Evolutionary conservation across 202 grass and related monocot genomes (phyloP).

Genomic region (Setaria italica): DNA sequence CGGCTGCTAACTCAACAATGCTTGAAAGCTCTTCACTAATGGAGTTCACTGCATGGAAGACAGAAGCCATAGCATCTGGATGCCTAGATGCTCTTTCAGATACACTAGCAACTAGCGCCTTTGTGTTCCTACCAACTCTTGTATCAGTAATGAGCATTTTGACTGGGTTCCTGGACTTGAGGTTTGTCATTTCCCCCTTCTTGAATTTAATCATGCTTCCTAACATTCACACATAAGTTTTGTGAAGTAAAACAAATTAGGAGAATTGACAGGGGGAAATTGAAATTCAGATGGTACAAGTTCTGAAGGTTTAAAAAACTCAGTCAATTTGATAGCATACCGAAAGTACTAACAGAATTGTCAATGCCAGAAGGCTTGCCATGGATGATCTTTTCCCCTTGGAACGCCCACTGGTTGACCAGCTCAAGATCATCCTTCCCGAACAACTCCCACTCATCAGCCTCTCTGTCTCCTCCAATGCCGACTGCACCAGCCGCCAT

Average conservation of each 20-base stretch:
- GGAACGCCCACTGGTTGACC: constrained; percentile 67
- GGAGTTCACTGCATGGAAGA: constrained; percentile 81
- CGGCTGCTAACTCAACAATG: constrained; percentile 64
- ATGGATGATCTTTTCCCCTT: constrained; percentile 93
- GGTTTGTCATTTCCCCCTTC: constrained; percentile 62
- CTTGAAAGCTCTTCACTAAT: constrained; percentile 78
- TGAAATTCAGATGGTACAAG: neutral
- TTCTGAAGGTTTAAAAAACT: neutral
- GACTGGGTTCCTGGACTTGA: constrained; percentile 63
- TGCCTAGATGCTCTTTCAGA: constrained; percentile 83
- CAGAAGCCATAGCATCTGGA: constrained; percentile 63
- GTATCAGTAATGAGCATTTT: constrained; percentile 96
- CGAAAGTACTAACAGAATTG: constrained; percentile 80
- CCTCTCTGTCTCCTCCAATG: neutral
- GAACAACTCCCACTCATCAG: constrained; percentile 52
- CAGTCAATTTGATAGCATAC: constrained; percentile 45
- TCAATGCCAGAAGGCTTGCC: constrained; percentile 97
- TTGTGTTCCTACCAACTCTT: constrained; percentile 92
- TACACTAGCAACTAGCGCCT: constrained; percentile 78
- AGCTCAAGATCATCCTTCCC: constrained; percentile 41
- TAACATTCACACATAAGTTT: constrained; percentile 42
- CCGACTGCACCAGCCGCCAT: constrained; percentile 36
- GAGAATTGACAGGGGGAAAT: neutral
- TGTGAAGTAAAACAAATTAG: constrained; percentile 7
- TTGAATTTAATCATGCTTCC: constrained; percentile 97